These are phyloP conservation scores for Nymphaea thermarum DNA, from an alignment of 164 flowering plant species.

Conservation along the genomic window DNA sequence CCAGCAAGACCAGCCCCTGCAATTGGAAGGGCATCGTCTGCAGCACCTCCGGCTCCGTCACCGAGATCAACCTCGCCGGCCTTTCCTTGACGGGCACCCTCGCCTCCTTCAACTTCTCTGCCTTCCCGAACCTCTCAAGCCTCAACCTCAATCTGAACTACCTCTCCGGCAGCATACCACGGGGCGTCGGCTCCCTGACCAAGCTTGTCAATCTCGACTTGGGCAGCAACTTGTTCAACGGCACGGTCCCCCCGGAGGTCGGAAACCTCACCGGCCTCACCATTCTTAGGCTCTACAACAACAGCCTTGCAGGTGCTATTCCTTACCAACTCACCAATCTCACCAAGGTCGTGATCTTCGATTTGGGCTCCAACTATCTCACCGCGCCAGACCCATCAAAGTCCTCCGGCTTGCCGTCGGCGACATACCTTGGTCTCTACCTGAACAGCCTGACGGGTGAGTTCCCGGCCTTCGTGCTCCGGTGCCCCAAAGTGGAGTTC, in stretches of 20 bases:
- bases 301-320: conserved; percentile 21
- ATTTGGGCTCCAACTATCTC: conserved; percentile 24
- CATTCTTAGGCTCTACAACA: conserved; percentile 15
- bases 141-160: conserved; percentile 22
- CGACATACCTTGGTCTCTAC: conserved; percentile 18
- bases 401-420: conserved; percentile 17
- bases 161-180: conserved; percentile 19
- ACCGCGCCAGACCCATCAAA: conserved; percentile 15
- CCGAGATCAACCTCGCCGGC: conserved; percentile 11
- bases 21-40: conserved; percentile 34
- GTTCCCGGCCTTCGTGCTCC: conserved; percentile 25
- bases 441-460: conserved; percentile 11
- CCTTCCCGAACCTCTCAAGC: conserved; percentile 24
- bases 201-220: conserved; percentile 18
- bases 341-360: conserved; percentile 20
- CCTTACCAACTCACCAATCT: conserved; percentile 27
- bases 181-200: conserved; percentile 16
- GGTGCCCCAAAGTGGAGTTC: conserved; percentile 17
- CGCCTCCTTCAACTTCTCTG: conserved; percentile 18
- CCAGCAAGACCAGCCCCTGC: conserved; percentile 13
- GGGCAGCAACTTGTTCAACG: conserved; percentile 18
- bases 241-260: conserved; percentile 18
- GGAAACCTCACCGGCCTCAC: conserved; percentile 19
- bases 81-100: conserved; percentile 21
- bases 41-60: conserved; percentile 9